These are phyloP conservation scores for Cruciata laevipes DNA, from an alignment of 257 asterid species.

Conservation along the genomic window DNA sequence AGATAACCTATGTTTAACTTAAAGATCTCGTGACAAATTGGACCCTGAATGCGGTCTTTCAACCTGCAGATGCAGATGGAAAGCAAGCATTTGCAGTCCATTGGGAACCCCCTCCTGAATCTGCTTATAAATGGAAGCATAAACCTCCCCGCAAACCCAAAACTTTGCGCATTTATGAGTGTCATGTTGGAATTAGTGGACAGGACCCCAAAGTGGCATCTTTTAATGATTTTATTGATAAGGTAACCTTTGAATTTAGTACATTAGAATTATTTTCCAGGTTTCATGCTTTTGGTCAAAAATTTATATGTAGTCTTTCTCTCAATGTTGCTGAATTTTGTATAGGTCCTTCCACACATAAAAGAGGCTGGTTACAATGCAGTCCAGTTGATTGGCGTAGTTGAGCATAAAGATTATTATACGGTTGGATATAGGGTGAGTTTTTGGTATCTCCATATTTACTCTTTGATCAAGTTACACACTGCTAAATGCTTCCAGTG, in stretches of 20 bases:
- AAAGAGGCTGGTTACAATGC: slow-evolving; percentile 96
- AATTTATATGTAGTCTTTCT: slow-evolving; percentile 13
- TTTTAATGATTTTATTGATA: slow-evolving; percentile 59
- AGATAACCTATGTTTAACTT: not conserved
- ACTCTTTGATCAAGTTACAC: not conserved
- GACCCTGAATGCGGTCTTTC: slow-evolving; percentile 17
- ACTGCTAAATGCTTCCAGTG: too few relatives aligned
- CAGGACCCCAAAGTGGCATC: slow-evolving; percentile 62
- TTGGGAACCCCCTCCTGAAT: slow-evolving; percentile 96
- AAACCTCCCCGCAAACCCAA: slow-evolving; percentile 68
- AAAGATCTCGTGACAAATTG: slow-evolving; percentile 3
- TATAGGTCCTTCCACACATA: slow-evolving; percentile 78
- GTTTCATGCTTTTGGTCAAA: not conserved
- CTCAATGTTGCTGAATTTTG: slow-evolving; percentile 9
- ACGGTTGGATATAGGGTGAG: slow-evolving; percentile 87
- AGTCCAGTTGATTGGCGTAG: slow-evolving; percentile 78
- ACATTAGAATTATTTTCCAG: not conserved
- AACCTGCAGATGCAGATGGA: slow-evolving; percentile 56
- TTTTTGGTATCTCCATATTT: slow-evolving; percentile 13
- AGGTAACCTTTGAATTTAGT: slow-evolving; percentile 33
- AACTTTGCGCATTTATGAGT: slow-evolving; percentile 85
- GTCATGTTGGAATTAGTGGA: slow-evolving; percentile 94
- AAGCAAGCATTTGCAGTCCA: slow-evolving; percentile 82
- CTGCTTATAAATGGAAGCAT: slow-evolving; percentile 72
- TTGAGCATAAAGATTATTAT: slow-evolving; percentile 93